Percentiles rank a stretch among this genome's conserved stretches.
These are phyloP conservation scores for Lentinula raphanica DNA, from an alignment of 768 basidiomycete species.

Conservation along the genomic window DNA sequence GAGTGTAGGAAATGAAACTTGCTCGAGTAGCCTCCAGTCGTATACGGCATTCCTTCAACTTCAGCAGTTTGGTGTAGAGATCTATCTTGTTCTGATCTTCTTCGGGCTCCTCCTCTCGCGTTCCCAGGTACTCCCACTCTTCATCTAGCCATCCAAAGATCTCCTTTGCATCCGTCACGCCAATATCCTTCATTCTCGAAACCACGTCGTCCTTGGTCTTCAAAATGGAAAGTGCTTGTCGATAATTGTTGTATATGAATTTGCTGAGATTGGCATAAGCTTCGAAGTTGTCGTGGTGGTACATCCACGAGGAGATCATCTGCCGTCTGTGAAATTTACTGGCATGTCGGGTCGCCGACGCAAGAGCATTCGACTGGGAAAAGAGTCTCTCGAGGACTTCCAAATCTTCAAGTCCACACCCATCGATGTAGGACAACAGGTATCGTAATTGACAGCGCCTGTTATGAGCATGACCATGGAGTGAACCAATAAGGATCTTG, in stretches of 20 bases:
- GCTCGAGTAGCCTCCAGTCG: no score
- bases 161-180: no score
- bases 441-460: conserved; percentile 15
- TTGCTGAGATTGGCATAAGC: conserved; percentile 6
- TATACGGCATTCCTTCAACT: no score
- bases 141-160: conserved; percentile 9
- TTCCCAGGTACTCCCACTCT: conserved; percentile 13
- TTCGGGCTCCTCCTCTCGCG: background rate
- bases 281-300: background rate
- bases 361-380: conserved; percentile 8
- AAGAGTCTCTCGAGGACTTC: conserved; percentile 15
- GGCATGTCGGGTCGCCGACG: conserved; percentile 8
- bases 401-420: conserved; percentile 16
- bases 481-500: conserved; percentile 3
- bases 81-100: no score
- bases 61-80: no score
- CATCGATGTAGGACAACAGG: conserved; percentile 12
- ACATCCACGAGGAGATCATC: background rate
- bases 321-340: conserved; percentile 15
- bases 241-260: conserved; percentile 13
- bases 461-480: conserved; percentile 19
- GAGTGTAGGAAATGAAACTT: no score
- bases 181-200: background rate
- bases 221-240: conserved; percentile 9
- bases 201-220: background rate